Evolutionary conservation across 495 filamentous ascomycete genomes (phyloP), one percentile per base, ranked within the genome.

Genomic region (Oidiodendron maius): DNA sequence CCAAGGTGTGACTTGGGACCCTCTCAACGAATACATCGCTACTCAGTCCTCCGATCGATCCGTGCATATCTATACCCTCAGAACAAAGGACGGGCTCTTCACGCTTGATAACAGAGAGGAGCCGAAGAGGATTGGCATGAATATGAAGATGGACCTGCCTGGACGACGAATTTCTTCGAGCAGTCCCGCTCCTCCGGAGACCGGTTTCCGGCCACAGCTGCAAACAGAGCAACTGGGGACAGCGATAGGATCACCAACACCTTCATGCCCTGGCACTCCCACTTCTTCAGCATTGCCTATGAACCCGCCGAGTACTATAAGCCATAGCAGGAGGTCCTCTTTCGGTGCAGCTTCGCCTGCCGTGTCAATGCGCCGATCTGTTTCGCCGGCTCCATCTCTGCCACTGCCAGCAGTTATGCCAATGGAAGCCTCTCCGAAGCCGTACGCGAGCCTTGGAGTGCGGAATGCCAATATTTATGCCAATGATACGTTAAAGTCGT

Each of bases 1-100:
- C 16, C 93, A 99, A 69, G 93, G 93, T 28, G 93, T 99, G 15
- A 90, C 94, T 1, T 99, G 93, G 93, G 93, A 99, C 67, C 93
- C 93, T 26, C 69, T 95, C 23, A 99, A 99, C 64, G 93, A 99
- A 71, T 99, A 87, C 64, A 87, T 99, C 38, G 93, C 94, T 17
- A 99, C 93, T 17, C 93, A 99, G 63, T 97, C 93, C 2, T 99
- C 93, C 1, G 93, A 99, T 67, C 83, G 93, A 59, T 95, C 93
- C 1, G 91, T 96, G 16, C 93, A 99, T 66, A 91, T 99, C 54
- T 97, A 97, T 67, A 90, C 81, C 12, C 69, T 99, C 52, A 95
- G 87, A 68, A 95, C 89, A 4, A 97, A 97, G 57, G 93, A 99
- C 63, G 93, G 94, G 18, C 89, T 93, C 52, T 96, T 95, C 62